These are phyloP conservation scores for Calonectria fujianensis DNA, from an alignment of 2,329 filamentous ascomycete species.

Conservation along the genomic window DNA sequence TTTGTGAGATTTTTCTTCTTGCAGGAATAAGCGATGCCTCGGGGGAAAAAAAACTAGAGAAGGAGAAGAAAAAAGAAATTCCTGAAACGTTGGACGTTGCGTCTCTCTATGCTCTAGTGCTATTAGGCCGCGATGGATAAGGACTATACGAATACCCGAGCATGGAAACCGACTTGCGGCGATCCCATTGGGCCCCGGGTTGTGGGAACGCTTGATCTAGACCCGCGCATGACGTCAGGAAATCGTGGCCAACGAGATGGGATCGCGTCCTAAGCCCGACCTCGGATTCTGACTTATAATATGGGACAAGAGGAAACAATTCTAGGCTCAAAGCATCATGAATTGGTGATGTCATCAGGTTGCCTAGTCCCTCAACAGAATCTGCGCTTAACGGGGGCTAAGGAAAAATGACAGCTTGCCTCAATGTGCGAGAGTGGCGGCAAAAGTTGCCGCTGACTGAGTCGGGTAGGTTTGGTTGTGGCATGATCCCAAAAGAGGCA, in stretches of 20 bases:
- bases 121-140: neutral
- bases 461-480: neutral
- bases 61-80: neutral
- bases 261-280: too few relatives aligned
- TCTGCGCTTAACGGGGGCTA: neutral
- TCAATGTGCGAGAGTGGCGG: neutral
- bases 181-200: neutral
- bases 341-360: neutral
- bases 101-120: neutral
- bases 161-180: neutral
- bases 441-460: neutral
- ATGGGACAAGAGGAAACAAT: slow-evolving; percentile 16
- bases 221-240: slow-evolving; percentile 10
- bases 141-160: neutral
- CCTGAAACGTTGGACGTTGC: neutral
- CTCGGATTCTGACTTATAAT: neutral
- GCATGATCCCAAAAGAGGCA: neutral
- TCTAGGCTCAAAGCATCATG: neutral
- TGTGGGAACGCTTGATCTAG: neutral
- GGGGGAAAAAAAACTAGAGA: neutral
- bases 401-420: neutral
- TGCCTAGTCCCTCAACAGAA: neutral
- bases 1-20: neutral
- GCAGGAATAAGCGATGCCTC: neutral
- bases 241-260: neutral